A percentile compares a stretch with the other conserved stretches of the same genome.
Conservation (phyloP, 2,329 filamentous ascomycete species). For the Elsinoe ampelina region DNA sequence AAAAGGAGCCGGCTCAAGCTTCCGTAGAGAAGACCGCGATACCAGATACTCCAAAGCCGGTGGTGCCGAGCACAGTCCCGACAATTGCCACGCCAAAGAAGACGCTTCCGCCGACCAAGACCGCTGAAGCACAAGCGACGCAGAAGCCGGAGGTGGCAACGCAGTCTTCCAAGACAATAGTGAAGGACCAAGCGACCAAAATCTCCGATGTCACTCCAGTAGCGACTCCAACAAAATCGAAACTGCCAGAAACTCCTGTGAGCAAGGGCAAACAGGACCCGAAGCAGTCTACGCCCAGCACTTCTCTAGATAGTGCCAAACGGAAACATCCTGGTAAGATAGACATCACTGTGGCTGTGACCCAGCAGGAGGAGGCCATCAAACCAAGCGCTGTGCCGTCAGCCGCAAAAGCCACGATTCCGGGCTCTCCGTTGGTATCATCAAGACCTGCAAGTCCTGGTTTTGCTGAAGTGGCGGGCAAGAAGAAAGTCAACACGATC, state of each 20-base stretch:
- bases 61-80: constrained; percentile 15
- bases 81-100: constrained; percentile 7
- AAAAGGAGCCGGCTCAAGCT: constrained; percentile 15
- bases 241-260: background rate
- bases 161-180: background rate
- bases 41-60: constrained; percentile 13
- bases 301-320: background rate
- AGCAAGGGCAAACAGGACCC: constrained; percentile 24
- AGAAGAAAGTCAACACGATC: constrained; percentile 51
- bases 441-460: constrained; percentile 38
- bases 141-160: background rate
- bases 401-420: constrained; percentile 23
- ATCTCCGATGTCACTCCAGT: background rate
- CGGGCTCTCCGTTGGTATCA: constrained; percentile 29
- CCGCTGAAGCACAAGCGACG: background rate
- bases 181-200: background rate
- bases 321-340: constrained; percentile 38
- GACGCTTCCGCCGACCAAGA: background rate
- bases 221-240: background rate
- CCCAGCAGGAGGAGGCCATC: constrained; percentile 18
- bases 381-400: constrained; percentile 23
- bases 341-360: constrained; percentile 35
- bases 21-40: background rate
- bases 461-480: constrained; percentile 36
- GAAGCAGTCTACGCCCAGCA: background rate